Base-by-base conservation (phyloP, 768 basidiomycete genomes). In the Termitomyces sp. region DNA sequence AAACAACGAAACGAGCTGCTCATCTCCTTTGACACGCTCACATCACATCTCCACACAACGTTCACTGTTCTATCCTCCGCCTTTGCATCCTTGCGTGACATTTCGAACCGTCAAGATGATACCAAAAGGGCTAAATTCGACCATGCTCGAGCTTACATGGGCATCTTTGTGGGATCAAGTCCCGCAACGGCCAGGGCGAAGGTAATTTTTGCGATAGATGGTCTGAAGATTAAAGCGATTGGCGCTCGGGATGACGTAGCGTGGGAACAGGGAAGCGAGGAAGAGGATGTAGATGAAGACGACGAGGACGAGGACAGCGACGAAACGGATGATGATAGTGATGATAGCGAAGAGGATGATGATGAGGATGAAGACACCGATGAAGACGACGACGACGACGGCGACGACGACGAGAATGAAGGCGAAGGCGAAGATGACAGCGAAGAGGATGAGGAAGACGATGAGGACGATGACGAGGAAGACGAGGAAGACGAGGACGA, bases 51-150 rank as follows among this genome's bases (percentile, higher is more conserved):
- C 13, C 76, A 80, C 54, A 89, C 89, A 0, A 91, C 91, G 0
- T 92, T 91, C 67, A 78, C 83, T 9, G 81, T 88, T 0, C 75
- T 93, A 6, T 88, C 89, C 1, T 85, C 84, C 0, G 86, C 90
- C 0, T 72, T 89, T 20, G 85, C 87, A 1, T 70, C 66, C 1
- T 66, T 42, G 55, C 48, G 61, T 3, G 24, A 34, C n/a, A 20
- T 24, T 13, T 44, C 44, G 12, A 22, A 55, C 46, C n/a, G 13
- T 45, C 54, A 52, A n/a, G 45, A 22, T n/a, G 16, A 22, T 27
- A 27, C 13, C 16, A 44, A 24, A 8, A 24, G 2, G 16, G 20
- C 15, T 8, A 42, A 37, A 24, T 13, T 37, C 55, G 41, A 58
- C 41, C 27, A 61, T 69, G 5, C 54, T 7, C 77, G 76, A 9